A percentile compares a stretch with the other conserved stretches of the same genome.
Conservation (phyloP, 768 basidiomycete genomes). For the Psilocybe sp. region DNA sequence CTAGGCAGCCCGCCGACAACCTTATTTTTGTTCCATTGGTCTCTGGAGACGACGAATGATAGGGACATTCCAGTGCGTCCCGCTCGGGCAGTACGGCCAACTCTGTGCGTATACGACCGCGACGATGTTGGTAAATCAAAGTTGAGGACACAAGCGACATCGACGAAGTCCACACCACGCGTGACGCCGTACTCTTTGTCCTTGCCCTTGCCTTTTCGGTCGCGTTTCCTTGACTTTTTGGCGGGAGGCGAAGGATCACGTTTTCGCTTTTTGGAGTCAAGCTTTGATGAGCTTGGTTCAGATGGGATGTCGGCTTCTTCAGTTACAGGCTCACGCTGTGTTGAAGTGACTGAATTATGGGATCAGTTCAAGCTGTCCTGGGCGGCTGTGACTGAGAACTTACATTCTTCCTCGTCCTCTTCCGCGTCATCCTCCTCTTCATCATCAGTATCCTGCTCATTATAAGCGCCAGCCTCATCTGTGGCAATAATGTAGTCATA, state of each 20-base stretch:
- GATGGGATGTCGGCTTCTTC: constrained; percentile 9
- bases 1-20: constrained; percentile 67
- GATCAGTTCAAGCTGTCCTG: not conserved
- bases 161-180: constrained; percentile 94
- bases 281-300: constrained; percentile 17
- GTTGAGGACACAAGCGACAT: constrained; percentile 96
- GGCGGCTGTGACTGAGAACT: not conserved
- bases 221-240: constrained; percentile 36
- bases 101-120: constrained; percentile 89
- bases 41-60: constrained; percentile 77
- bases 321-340: constrained; percentile 42
- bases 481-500: constrained; percentile 99
- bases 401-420: constrained; percentile 36
- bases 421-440: constrained; percentile 35
- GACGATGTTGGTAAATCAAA: constrained; percentile 93
- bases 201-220: constrained; percentile 49
- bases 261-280: constrained; percentile 53
- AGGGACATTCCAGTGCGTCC: constrained; percentile 90
- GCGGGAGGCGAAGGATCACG: constrained; percentile 42
- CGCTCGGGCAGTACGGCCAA: constrained; percentile 95
- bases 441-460: constrained; percentile 40
- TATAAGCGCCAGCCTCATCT: constrained; percentile 72
- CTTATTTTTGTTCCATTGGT: constrained; percentile 72
- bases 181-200: constrained; percentile 92
- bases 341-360: constrained; percentile 44